A percentile compares a stretch with the other conserved stretches of the same genome.
Conservation (phyloP, 257 asterid species). For the Solanum chmielewskii region DNA sequence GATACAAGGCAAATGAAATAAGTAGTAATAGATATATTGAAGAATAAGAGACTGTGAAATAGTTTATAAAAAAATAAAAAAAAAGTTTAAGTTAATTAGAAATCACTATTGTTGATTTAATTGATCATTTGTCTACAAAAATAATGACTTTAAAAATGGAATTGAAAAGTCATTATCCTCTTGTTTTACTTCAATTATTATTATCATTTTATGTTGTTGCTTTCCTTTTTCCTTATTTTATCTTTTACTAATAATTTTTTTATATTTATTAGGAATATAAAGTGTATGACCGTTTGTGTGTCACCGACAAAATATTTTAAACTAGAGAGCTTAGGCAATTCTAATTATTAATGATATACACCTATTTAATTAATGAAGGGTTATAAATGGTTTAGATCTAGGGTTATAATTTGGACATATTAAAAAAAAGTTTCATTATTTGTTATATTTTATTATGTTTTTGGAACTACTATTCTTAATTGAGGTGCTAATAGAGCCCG, state of each 20-base stretch:
- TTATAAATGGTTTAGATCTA: slow-evolving; percentile 20
- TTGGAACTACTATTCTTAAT: neutral
- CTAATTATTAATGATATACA: neutral
- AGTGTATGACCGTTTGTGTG: slow-evolving; percentile 2
- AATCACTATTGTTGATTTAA: neutral
- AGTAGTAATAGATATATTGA: neutral
- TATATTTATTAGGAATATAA: neutral
- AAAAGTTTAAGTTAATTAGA: neutral
- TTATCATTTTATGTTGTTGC: neutral
- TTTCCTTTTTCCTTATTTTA: neutral
- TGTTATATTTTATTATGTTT: neutral
- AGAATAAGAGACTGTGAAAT: neutral
- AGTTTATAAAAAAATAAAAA: neutral
- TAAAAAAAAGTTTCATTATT: neutral
- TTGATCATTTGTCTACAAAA: neutral
- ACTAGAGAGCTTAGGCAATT: neutral
- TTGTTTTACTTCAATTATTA: neutral
- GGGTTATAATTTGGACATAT: neutral
- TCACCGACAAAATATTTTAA: slow-evolving; percentile 23
- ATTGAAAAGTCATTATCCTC: neutral
- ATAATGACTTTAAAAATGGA: neutral
- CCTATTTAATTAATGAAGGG: neutral
- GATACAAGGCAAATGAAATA: neutral
- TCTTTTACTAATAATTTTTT: neutral
- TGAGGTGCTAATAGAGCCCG: neutral